Evolutionary conservation across 176 grass and related monocot genomes (phyloP), one percentile per base, ranked within the genome.

Genomic region (Oryza longistaminata): DNA sequence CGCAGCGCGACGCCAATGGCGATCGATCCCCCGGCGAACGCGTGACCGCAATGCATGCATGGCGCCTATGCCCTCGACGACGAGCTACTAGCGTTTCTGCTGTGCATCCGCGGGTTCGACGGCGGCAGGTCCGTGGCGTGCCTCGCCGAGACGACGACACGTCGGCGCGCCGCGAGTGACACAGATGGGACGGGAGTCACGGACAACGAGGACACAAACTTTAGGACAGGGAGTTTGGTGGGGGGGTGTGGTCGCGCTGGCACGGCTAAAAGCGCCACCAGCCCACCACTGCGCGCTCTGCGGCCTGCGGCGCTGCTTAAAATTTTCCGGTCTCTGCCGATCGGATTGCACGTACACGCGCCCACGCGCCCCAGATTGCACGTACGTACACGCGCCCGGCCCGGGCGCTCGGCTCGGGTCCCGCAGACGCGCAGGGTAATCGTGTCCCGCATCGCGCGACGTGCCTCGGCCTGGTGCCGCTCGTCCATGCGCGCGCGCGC

Each of bases 121-220:
- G 55, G 55, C 53, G 53, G 53, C 53, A 58, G 6, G 53, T 52
- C 49, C 49, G 17, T 9, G 46, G 6, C 31, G 39, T n/a, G 74
- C 39, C 58, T 11, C 2, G 37, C 75, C 66, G 19, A 2, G 26
- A 15, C 16, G 75, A 45, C 16, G 81, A 82, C 75, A 83, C 24
- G 31, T 74, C 55, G 17, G 25, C 70, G 12, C 3, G 68, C 19
- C 9, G 52, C 52, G 50, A 14, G 10, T 33, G 65, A 61, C 83
- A 78, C 83, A 78, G 46, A 37, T 42, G 84, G 68, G 76, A 9
- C 43, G 62, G 43, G 11, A 15, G 70, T 55, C 62, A 68, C 67
- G 75, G 39, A 31, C 50, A 16, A 61, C 35, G 15, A 70, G 21
- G 44, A 31, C 50, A 53, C 50, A 53, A 15, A 11, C 45, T 48